phyloP scores from a whole-genome alignment of 345 rosid genomes.

The Orychophragmus violaceus region DNA sequence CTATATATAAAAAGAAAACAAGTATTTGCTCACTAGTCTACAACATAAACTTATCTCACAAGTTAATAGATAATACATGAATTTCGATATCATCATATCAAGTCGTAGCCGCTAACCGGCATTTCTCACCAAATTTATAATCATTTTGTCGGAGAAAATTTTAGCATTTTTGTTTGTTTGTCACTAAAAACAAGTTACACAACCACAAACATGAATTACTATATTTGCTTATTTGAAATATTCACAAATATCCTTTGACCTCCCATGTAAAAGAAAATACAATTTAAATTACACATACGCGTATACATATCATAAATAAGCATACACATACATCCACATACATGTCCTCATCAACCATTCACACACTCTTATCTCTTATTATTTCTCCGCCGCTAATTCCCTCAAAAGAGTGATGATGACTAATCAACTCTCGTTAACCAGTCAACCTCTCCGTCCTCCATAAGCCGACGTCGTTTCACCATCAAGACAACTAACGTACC shows the following conservation, averaged over 20 bases:
- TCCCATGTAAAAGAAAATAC: conserved; percentile 8
- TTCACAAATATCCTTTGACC: background rate
- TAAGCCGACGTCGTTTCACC: conserved; percentile 24
- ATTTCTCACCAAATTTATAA: background rate
- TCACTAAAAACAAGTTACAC: background rate
- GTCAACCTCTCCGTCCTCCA: conserved; percentile 21
- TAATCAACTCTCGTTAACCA: background rate
- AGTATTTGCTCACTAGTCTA: background rate
- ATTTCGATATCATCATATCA: background rate
- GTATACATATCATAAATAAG: background rate
- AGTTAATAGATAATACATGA: background rate
- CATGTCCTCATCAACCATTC: conserved; percentile 14
- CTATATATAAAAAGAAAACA: no score
- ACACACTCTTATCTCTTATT: background rate
- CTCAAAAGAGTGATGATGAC: background rate
- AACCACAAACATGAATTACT: background rate
- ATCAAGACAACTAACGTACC: conserved; percentile 29
- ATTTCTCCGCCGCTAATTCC: conserved; percentile 11
- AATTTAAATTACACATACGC: background rate
- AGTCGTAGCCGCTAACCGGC: background rate
- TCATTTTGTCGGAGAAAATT: background rate
- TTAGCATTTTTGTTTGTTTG: background rate
- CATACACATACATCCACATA: background rate
- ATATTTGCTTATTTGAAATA: background rate
- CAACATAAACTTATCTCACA: background rate